Evolutionary conservation across 768 basidiomycete species (phyloP).

Genomic region (Kwoniella dendrophila): DNA sequence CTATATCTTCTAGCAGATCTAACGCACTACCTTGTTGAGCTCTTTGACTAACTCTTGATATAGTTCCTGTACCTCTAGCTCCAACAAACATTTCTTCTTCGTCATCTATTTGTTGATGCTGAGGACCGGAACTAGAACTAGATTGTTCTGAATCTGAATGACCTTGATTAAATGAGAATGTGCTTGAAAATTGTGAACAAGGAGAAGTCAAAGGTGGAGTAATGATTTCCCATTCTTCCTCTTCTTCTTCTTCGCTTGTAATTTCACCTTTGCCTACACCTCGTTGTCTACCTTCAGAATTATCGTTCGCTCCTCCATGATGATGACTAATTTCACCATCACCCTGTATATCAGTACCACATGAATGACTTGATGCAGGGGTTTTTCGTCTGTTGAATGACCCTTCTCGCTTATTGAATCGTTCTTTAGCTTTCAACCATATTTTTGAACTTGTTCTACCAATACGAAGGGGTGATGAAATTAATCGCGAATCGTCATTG

Average conservation of each 20-base stretch:
- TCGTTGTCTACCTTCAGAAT: background rate
- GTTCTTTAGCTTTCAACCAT: background rate
- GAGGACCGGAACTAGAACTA: background rate
- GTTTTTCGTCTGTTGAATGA: background rate
- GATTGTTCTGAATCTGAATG: background rate
- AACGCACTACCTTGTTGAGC: slow-evolving; percentile 6
- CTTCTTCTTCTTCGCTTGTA: background rate
- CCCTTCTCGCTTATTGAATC: background rate
- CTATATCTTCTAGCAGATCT: background rate
- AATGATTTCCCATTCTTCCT: slow-evolving; percentile 5
- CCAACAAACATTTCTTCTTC: background rate
- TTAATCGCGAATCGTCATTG: background rate
- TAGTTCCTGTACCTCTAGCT: slow-evolving; percentile 2
- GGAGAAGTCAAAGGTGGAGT: background rate
- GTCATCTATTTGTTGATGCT: background rate
- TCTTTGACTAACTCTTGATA: slow-evolving; percentile 4
- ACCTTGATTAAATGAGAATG: no score
- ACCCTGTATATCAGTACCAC: no score
- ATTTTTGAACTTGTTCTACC: background rate
- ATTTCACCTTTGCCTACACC: background rate
- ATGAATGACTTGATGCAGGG: background rate
- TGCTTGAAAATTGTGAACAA: no score
- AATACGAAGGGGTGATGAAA: background rate
- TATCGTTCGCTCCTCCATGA: no score
- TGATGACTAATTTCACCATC: no score